A percentile compares a stretch with the other conserved stretches of the same genome.
phyloP scores from a whole-genome alignment of 495 filamentous ascomycete species.

The Penicillium cosmopolitanum region DNA sequence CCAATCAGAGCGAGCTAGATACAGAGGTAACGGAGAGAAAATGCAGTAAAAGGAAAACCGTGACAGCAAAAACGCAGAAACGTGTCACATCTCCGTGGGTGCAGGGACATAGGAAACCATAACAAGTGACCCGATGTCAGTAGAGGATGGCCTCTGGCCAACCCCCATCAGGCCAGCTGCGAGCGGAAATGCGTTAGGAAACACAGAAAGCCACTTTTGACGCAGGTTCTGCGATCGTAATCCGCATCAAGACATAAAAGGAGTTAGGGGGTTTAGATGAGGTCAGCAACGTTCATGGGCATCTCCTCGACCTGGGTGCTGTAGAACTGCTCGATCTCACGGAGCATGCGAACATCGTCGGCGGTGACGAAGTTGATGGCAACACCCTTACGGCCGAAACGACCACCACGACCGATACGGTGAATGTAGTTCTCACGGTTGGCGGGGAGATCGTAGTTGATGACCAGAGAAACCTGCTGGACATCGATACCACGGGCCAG shows the following conservation, averaged over 20 bases:
- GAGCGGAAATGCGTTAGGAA: slow-evolving; percentile 41
- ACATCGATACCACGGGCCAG: slow-evolving; percentile 99
- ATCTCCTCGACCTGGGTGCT: slow-evolving; percentile 67
- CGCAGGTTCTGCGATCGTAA: slow-evolving; percentile 50
- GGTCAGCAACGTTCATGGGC: slow-evolving; percentile 65
- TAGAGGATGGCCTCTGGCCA: slow-evolving; percentile 15
- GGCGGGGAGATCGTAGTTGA: slow-evolving; percentile 98
- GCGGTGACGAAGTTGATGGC: slow-evolving; percentile 99
- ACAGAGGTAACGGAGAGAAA: slow-evolving; percentile 35
- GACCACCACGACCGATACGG: slow-evolving; percentile 96
- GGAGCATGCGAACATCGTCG: slow-evolving; percentile 98
- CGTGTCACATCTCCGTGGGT: slow-evolving; percentile 48
- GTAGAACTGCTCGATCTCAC: slow-evolving; percentile 85
- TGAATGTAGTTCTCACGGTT: slow-evolving; percentile 99
- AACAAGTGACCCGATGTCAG: slow-evolving; percentile 17
- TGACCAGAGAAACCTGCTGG: slow-evolving; percentile 98
- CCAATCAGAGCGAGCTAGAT: slow-evolving; percentile 48
- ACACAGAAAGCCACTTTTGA: slow-evolving; percentile 55
- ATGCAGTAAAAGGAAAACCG: slow-evolving; percentile 41
- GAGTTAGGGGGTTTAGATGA: slow-evolving; percentile 52
- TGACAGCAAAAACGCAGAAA: slow-evolving; percentile 48
- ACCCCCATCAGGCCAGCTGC: slow-evolving; percentile 26
- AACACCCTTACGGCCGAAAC: slow-evolving; percentile 99
- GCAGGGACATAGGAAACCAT: slow-evolving; percentile 49
- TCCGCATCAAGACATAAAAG: slow-evolving; percentile 48